Base-by-base conservation (phyloP, 2,329 filamentous ascomycete species). In the Talaromyces funiculosus region DNA sequence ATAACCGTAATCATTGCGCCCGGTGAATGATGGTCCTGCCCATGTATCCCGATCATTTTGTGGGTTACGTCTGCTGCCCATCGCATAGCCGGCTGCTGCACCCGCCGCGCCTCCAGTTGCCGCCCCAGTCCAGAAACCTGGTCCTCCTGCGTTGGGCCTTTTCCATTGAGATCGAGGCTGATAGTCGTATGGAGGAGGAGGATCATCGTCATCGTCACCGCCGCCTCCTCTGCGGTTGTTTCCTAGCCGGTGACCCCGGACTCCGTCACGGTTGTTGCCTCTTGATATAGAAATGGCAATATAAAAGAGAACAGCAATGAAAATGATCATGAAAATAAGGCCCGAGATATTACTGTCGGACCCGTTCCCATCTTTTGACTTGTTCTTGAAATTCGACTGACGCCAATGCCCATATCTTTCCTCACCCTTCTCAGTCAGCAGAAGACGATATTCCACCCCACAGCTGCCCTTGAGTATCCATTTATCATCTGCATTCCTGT, bases 401-500 rank as follows among this genome's bases (percentile, higher is more conserved):
- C 35, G 45, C 69, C 66, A 7, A 67, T 71, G 72, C 1, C 88
- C 90, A 72, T 88, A 92, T 66, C 81, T 84, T 67, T 82, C 75
- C 75, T 92, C 86, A 3, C 94, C 94, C 63, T 82, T 80, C 10
- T 88, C 85, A 0, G 92, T 97, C 57, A 97, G 78, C 0, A 89
- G 74, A 6, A 97, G 76, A 14, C 88, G 82, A 75, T 97, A 97
- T 76, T 96, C 90, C 24, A 96, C 92, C 14, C 89, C 94, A 75
- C 93, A 97, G 73, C 90, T 94, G 22, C 94, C 94, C 69, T 90
- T 92, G 58, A 97, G 78, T n/a, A 97, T 84, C 73, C 91, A 95
- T 0, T 86, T 85, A 72, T 97, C 94, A 51, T 93, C 85, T 0
- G 87, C 76, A 14, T 79, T 81, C 61, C 84, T 79, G 76, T 96